Conservation (phyloP, 306 rosid species). For the Arachis stenosperma region DNA sequence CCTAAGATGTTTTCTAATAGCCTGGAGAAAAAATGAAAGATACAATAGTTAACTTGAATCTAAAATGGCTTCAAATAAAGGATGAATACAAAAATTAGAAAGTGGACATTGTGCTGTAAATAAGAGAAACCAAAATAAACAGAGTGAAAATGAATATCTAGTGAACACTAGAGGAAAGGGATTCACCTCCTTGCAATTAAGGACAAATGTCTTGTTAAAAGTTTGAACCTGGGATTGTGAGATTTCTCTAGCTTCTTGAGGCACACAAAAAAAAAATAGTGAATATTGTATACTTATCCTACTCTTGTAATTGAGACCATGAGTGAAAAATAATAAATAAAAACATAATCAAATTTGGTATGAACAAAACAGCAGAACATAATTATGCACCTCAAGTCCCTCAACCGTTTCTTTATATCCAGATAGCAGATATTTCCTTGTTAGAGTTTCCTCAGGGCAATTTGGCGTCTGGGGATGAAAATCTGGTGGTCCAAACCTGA, state of each 20-base stretch:
- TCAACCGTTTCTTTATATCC: constrained; percentile 81
- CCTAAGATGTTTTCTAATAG: constrained; percentile 67
- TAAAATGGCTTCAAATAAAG: constrained; percentile 14
- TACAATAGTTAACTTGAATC: constrained; percentile 22
- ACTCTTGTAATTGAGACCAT: too few relatives aligned
- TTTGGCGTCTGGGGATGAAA: constrained; percentile 80
- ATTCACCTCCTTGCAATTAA: constrained; percentile 87
- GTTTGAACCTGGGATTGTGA: constrained; percentile 60
- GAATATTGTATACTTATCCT: too few relatives aligned
- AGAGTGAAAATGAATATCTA: too few relatives aligned
- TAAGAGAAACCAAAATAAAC: not conserved
- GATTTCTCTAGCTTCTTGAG: constrained; percentile 78
- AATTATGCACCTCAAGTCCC: constrained; percentile 81
- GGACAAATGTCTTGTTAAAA: constrained; percentile 59
- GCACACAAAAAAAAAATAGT: too few relatives aligned
- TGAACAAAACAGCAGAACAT: constrained; percentile 8
- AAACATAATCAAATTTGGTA: not conserved
- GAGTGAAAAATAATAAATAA: too few relatives aligned
- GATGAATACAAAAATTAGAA: constrained; percentile 13
- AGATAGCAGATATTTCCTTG: constrained; percentile 45
- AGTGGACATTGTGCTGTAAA: constrained; percentile 22
- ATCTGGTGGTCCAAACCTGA: constrained; percentile 90
- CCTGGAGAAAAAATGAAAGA: constrained; percentile 24
- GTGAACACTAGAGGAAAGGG: constrained; percentile 25
- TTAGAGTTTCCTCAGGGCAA: constrained; percentile 95